Evolutionary conservation across 2,329 filamentous ascomycete species (phyloP).

Genomic region (Elsinoe arachidis): DNA sequence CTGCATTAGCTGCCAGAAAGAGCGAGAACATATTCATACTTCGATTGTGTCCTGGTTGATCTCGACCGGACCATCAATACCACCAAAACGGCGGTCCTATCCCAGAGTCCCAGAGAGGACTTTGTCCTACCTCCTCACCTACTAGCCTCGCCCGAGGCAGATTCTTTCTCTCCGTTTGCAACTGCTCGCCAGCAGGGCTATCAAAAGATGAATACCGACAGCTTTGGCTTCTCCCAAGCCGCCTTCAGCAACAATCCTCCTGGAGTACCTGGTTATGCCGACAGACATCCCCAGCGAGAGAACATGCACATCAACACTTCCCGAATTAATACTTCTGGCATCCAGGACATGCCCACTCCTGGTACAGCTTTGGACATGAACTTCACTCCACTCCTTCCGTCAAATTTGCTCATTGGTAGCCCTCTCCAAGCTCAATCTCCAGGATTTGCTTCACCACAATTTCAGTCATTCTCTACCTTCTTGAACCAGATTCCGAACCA

Average conservation of each 20-base stretch:
- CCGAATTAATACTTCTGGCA: slow-evolving; percentile 46
- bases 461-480: slow-evolving; percentile 74
- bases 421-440: slow-evolving; percentile 94
- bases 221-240: slow-evolving; percentile 86
- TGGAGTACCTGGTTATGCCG: slow-evolving; percentile 66
- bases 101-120: slow-evolving; percentile 69
- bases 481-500: slow-evolving; percentile 51
- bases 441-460: slow-evolving; percentile 83
- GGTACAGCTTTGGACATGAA: slow-evolving; percentile 95
- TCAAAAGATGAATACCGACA: slow-evolving; percentile 63
- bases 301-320: slow-evolving; percentile 93
- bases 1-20: background rate
- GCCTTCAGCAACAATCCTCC: slow-evolving; percentile 77
- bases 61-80: slow-evolving; percentile 14
- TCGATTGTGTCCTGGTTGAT: slow-evolving; percentile 8
- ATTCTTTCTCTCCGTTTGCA: slow-evolving; percentile 50
- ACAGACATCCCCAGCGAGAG: slow-evolving; percentile 72
- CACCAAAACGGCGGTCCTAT: slow-evolving; percentile 73
- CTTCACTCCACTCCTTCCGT: slow-evolving; percentile 91
- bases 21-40: slow-evolving; percentile 1
- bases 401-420: slow-evolving; percentile 86
- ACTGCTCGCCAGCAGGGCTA: slow-evolving; percentile 52
- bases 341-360: slow-evolving; percentile 71
- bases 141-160: slow-evolving; percentile 85
- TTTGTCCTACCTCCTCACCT: slow-evolving; percentile 75